Evolutionary conservation across 83 land plant genomes (phyloP).

Genomic region (Diphasiastrum complanatum): DNA sequence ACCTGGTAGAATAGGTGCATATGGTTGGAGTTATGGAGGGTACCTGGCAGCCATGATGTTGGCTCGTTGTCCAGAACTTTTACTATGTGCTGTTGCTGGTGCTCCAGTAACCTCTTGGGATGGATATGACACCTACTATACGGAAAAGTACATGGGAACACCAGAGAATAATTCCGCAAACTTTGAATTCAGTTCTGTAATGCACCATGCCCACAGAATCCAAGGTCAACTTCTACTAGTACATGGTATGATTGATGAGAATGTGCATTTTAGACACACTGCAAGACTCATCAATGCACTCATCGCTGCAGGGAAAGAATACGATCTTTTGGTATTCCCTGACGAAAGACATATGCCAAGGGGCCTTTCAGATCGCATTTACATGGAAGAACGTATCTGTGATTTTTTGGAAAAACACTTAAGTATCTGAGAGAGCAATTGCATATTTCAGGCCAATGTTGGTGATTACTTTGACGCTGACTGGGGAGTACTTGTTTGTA

Average conservation of each 20-base stretch:
- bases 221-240: conserved; percentile 79
- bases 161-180: conserved; percentile 51
- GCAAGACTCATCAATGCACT: conserved; percentile 89
- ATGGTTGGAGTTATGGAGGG: conserved; percentile 99
- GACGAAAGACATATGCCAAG: conserved; percentile 99
- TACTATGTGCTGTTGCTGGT: conserved; percentile 80
- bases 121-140: conserved; percentile 94
- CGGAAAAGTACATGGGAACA: conserved; percentile 93
- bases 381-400: conserved; percentile 97
- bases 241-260: conserved; percentile 98
- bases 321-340: conserved; percentile 85
- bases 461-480: no score
- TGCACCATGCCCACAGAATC: conserved; percentile 71
- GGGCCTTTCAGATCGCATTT: conserved; percentile 63
- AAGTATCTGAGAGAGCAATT: no score
- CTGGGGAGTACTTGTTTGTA: no score
- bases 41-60: conserved; percentile 81
- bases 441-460: no score
- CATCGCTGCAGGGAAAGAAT: conserved; percentile 60
- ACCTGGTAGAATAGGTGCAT: conserved; percentile 64
- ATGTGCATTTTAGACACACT: conserved; percentile 97
- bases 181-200: conserved; percentile 64
- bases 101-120: conserved; percentile 98
- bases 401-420: conserved; percentile 76
- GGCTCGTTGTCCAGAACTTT: conserved; percentile 70